These are phyloP conservation scores for Komagataella phaffii DNA, from an alignment of 805 yeast species.

Conservation along the genomic window DNA sequence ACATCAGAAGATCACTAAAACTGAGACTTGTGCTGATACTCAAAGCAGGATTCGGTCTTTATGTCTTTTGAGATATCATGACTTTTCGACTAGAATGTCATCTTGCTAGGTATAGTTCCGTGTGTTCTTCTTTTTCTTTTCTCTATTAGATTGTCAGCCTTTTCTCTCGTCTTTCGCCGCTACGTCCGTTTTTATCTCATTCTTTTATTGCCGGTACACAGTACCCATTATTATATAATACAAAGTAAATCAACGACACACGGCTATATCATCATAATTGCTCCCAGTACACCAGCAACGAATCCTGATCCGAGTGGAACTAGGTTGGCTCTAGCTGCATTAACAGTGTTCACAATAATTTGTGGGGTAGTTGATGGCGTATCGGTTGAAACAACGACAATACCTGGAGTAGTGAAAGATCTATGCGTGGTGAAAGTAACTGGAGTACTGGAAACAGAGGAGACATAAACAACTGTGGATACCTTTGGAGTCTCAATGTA, in stretches of 20 bases:
- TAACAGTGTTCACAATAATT: not conserved
- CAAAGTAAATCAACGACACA: not conserved
- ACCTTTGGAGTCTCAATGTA: conserved; percentile 4
- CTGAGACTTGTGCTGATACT: not conserved
- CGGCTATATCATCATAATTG: not conserved
- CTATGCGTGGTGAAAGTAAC: conserved; percentile 13
- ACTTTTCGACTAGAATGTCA: not conserved
- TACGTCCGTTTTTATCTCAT: not conserved
- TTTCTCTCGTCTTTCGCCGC: not conserved
- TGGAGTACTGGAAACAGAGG: conserved; percentile 11
- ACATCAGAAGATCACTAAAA: not conserved
- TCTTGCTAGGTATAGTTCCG: too few relatives aligned
- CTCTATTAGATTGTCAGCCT: not conserved
- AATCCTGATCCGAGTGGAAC: not conserved
- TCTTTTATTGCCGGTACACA: not conserved
- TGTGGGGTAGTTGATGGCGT: not conserved
- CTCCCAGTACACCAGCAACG: conserved; percentile 2
- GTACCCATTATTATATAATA: not conserved
- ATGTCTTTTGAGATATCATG: not conserved
- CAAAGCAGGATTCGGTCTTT: not conserved
- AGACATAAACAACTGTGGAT: conserved; percentile 11
- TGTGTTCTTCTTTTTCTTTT: too few relatives aligned
- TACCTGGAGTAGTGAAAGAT: conserved; percentile 1
- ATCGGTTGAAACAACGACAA: not conserved
- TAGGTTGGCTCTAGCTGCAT: not conserved